These are phyloP conservation scores for Ulmus americana DNA, from an alignment of 331 rosid genomes.

Conservation along the genomic window DNA sequence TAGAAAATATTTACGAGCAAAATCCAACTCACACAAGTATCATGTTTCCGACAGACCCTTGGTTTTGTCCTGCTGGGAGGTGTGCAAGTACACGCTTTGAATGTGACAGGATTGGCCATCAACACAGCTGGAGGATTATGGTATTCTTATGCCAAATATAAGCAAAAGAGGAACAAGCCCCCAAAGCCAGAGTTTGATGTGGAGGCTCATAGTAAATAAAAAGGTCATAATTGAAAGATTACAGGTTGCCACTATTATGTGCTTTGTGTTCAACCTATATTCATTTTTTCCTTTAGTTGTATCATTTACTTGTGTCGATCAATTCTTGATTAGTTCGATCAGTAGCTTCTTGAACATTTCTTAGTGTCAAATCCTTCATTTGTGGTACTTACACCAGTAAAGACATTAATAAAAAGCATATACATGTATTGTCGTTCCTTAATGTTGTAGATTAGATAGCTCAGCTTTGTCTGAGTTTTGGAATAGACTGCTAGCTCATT, in stretches of 20 bases:
- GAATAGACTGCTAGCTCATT: no score
- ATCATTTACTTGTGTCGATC: background rate
- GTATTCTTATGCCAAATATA: conserved; percentile 89
- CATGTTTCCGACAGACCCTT: conserved; percentile 55
- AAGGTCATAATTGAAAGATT: conserved; percentile 13
- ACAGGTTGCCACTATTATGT: conserved; percentile 20
- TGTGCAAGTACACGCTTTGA: conserved; percentile 75
- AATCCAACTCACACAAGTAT: background rate
- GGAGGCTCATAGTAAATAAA: conserved; percentile 62
- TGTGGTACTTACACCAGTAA: background rate
- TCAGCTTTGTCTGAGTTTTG: no score
- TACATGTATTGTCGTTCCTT: background rate
- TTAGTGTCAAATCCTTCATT: background rate
- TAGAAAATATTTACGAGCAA: background rate
- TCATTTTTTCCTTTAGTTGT: background rate
- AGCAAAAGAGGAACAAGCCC: conserved; percentile 57
- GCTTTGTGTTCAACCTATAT: conserved; percentile 10
- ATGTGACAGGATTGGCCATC: conserved; percentile 80
- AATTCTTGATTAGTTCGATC: background rate
- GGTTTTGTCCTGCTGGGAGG: conserved; percentile 83
- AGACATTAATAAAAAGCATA: background rate
- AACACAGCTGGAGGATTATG: conserved; percentile 92
- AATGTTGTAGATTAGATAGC: background rate
- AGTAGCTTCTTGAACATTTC: background rate
- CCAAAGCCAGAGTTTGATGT: conserved; percentile 40